These are phyloP conservation scores for Mucor irregularis DNA, from an alignment of 371 early-diverging fungal species.

Conservation along the genomic window DNA sequence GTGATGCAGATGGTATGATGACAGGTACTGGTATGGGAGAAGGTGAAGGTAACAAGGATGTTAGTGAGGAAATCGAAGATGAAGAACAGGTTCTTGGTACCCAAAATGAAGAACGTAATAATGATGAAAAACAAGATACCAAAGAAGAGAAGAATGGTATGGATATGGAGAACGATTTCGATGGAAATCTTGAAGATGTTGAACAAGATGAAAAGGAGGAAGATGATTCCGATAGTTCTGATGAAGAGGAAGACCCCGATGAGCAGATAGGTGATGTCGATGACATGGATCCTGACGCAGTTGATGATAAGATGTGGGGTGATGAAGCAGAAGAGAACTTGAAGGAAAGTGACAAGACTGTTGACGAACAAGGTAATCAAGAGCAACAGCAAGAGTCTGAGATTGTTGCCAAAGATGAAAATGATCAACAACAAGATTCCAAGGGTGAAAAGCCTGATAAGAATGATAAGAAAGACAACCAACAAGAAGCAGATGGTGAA, in stretches of 20 bases:
- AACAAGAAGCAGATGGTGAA: constrained; percentile 51
- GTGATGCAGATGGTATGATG: constrained; percentile 62
- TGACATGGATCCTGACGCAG: constrained; percentile 82
- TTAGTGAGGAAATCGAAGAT: constrained; percentile 95
- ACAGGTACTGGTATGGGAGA: constrained; percentile 95
- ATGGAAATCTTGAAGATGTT: constrained; percentile 89
- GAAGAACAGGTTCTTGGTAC: constrained; percentile 93
- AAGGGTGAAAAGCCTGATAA: constrained; percentile 38
- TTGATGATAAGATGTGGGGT: constrained; percentile 98
- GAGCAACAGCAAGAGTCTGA: constrained; percentile 61
- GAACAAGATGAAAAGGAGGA: constrained; percentile 68
- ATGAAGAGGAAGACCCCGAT: constrained; percentile 72
- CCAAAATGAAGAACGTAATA: constrained; percentile 71
- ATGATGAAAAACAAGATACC: constrained; percentile 59
- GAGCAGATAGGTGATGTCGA: constrained; percentile 94
- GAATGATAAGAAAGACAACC: constrained; percentile 21
- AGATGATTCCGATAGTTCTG: constrained; percentile 48
- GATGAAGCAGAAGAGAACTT: constrained; percentile 79
- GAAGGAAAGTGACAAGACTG: constrained; percentile 64
- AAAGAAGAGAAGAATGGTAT: constrained; percentile 91
- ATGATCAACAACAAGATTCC: constrained; percentile 40
- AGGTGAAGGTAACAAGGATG: constrained; percentile 93
- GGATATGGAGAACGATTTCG: constrained; percentile 96
- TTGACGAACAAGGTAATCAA: constrained; percentile 55
- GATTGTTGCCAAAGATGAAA: constrained; percentile 69